These are phyloP conservation scores for Annulohypoxylon bovei DNA, from an alignment of 495 filamentous ascomycete genomes.

Conservation along the genomic window DNA sequence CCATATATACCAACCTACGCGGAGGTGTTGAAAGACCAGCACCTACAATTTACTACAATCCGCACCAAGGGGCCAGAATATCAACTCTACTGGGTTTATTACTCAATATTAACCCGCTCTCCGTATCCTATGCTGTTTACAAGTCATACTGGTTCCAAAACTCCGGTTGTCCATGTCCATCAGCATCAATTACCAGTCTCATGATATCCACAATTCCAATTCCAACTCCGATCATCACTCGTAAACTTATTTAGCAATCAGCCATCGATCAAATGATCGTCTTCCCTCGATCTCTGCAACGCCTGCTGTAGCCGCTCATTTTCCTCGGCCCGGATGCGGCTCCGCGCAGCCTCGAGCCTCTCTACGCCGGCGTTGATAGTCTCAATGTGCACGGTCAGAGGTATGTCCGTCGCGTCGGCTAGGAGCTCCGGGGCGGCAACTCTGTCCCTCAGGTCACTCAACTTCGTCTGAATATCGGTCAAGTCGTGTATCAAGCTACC, in stretches of 20 bases:
- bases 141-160: slow-evolving; percentile 5
- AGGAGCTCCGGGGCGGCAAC: slow-evolving; percentile 69
- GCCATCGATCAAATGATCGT: slow-evolving; percentile 44
- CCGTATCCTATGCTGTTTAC: background rate
- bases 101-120: background rate
- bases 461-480: slow-evolving; percentile 69
- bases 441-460: slow-evolving; percentile 74
- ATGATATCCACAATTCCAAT: background rate
- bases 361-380: slow-evolving; percentile 73
- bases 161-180: background rate
- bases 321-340: slow-evolving; percentile 65
- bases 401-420: slow-evolving; percentile 54
- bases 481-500: slow-evolving; percentile 69
- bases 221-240: background rate
- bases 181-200: slow-evolving; percentile 2
- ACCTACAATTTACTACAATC: background rate
- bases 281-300: slow-evolving; percentile 54
- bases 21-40: no score
- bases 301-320: slow-evolving; percentile 63
- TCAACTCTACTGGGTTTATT: background rate
- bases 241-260: slow-evolving; percentile 15
- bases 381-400: slow-evolving; percentile 74
- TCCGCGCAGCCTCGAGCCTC: slow-evolving; percentile 67
- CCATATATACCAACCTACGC: no score
- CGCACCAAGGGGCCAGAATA: background rate